Conservation (phyloP, 148 eudicot species). For the Cornus florida region DNA sequence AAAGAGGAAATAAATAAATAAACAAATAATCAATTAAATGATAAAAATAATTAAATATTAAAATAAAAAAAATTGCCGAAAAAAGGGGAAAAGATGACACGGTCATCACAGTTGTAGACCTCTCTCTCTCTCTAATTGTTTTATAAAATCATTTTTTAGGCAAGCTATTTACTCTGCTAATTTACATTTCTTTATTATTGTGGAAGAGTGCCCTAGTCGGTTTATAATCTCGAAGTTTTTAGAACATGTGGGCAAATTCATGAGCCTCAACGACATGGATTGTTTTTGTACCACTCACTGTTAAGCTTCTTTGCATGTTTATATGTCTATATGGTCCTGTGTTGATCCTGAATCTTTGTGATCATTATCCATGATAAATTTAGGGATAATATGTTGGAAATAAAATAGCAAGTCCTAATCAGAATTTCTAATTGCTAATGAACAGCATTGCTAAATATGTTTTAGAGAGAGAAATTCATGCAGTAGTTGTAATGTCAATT, state of each 20-base stretch:
- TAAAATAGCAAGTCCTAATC: not conserved
- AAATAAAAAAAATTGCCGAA: too few relatives aligned
- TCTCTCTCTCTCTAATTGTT: too few relatives aligned
- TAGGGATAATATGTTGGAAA: not conserved
- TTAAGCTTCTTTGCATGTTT: not conserved
- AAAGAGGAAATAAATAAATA: too few relatives aligned
- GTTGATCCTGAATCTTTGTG: not conserved
- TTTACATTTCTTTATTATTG: not conserved
- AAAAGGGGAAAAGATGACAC: too few relatives aligned
- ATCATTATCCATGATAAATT: not conserved
- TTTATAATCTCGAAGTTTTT: not conserved
- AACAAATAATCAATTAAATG: too few relatives aligned
- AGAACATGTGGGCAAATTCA: not conserved
- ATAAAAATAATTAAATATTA: too few relatives aligned
- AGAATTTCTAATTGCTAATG: not conserved
- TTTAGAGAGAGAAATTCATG: too few relatives aligned
- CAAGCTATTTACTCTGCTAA: not conserved
- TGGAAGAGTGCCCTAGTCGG: not conserved
- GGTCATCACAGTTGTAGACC: too few relatives aligned
- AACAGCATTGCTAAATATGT: not conserved
- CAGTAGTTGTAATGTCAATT: too few relatives aligned
- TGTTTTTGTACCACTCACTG: not conserved
- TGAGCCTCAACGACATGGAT: too few relatives aligned
- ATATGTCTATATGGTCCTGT: too few relatives aligned
- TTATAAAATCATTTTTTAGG: not conserved